These are phyloP conservation scores for Blastomyces percursus DNA, from an alignment of 2,329 filamentous ascomycete species.

Conservation along the genomic window DNA sequence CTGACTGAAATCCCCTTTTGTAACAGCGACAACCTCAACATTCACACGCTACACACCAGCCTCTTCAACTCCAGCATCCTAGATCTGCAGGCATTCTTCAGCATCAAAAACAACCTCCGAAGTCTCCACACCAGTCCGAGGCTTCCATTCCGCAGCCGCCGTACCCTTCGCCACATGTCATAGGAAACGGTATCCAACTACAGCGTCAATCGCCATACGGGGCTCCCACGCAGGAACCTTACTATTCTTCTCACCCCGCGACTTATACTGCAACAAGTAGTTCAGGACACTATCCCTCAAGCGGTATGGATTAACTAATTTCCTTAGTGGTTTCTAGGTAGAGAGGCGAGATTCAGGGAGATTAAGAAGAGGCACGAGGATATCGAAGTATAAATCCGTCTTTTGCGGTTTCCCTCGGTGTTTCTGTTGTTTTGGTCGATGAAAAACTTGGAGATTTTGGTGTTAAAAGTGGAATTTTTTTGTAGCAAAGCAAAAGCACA, in stretches of 20 bases:
- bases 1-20: constrained; percentile 10
- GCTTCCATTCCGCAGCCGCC: constrained; percentile 22
- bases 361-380: background rate
- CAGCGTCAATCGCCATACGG: constrained; percentile 54
- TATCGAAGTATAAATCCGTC: background rate
- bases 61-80: constrained; percentile 23
- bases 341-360: background rate
- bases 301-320: constrained; percentile 58
- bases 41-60: constrained; percentile 23
- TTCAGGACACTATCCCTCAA: constrained; percentile 73
- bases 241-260: constrained; percentile 68
- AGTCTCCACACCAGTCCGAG: constrained; percentile 51
- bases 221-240: constrained; percentile 55
- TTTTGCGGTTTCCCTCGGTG: background rate
- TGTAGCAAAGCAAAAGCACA: constrained; percentile 10
- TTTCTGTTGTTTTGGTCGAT: background rate
- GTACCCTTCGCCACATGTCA: constrained; percentile 22
- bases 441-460: background rate
- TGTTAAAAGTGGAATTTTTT: background rate
- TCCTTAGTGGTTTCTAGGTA: background rate
- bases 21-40: constrained; percentile 26
- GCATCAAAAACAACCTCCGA: constrained; percentile 36
- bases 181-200: constrained; percentile 35
- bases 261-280: constrained; percentile 75
- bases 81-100: constrained; percentile 21